Conservation (phyloP, 2,329 filamentous ascomycete genomes). For the Diaporthe destruens region DNA sequence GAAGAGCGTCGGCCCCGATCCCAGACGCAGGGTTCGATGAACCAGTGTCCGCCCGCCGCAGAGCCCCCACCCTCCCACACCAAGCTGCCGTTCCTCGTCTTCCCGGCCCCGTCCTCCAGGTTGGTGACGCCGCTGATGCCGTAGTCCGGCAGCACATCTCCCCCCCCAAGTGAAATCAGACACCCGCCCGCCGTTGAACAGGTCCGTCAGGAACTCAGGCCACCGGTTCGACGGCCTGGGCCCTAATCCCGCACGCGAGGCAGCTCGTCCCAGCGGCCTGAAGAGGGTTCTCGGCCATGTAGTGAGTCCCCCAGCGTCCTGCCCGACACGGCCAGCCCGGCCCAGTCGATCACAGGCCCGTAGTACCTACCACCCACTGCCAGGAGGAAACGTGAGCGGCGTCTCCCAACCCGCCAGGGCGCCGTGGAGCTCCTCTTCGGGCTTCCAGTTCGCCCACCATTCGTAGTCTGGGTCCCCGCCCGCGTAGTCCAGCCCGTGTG, state of each 20-base stretch:
- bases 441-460: constrained; percentile 56
- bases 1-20: constrained; percentile 55
- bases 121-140: constrained; percentile 57
- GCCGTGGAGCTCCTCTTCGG: constrained; percentile 49
- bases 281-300: constrained; percentile 55
- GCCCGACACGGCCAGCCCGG: constrained; percentile 57
- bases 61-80: constrained; percentile 60
- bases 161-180: constrained; percentile 54
- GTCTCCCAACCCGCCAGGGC: constrained; percentile 55
- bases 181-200: constrained; percentile 47
- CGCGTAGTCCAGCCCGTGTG: constrained; percentile 65
- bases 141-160: constrained; percentile 53
- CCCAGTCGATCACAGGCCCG: constrained; percentile 61
- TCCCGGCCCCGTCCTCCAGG: constrained; percentile 54
- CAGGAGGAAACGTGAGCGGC: constrained; percentile 60
- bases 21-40: constrained; percentile 52
- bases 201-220: constrained; percentile 43
- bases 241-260: constrained; percentile 34
- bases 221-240: too few species aligned
- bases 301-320: constrained; percentile 52
- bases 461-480: constrained; percentile 53
- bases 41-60: constrained; percentile 57
- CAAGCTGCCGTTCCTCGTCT: constrained; percentile 57
- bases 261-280: constrained; percentile 47
- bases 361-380: constrained; percentile 64